phyloP scores from a whole-genome alignment of 2,329 filamentous ascomycete species.

The Trematosphaeria pertusa region DNA sequence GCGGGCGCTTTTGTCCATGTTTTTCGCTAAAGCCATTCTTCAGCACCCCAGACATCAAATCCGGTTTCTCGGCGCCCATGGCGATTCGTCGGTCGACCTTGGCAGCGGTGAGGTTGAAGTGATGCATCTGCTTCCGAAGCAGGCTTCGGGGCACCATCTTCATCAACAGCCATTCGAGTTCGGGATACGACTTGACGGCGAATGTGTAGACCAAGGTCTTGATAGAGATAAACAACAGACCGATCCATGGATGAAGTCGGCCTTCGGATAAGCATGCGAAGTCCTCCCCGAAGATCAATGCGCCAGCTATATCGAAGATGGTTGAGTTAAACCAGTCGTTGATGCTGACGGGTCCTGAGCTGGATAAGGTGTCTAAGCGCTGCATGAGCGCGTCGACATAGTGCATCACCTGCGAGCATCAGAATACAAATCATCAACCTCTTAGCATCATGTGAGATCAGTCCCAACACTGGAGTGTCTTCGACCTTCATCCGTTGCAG shows the following conservation, averaged over 20 bases:
- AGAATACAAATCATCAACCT: too few species aligned
- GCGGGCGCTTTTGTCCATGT: background rate
- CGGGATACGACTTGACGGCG: constrained; percentile 7
- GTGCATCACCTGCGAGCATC: too few species aligned
- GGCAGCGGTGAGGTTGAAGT: constrained; percentile 8
- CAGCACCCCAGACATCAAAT: constrained; percentile 12
- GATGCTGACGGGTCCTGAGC: background rate
- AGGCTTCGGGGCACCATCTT: constrained; percentile 6
- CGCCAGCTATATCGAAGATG: constrained; percentile 40
- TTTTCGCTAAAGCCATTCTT: constrained; percentile 9
- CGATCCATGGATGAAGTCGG: constrained; percentile 43
- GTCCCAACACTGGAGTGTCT: too few species aligned
- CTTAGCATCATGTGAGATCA: too few species aligned
- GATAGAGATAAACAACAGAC: constrained; percentile 5
- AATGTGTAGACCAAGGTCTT: constrained; percentile 1
- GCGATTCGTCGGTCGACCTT: constrained; percentile 14
- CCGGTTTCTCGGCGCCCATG: constrained; percentile 4
- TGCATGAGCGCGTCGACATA: constrained; percentile 43
- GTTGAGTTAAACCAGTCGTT: constrained; percentile 17
- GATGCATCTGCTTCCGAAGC: constrained; percentile 9
- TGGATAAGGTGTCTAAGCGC: constrained; percentile 5
- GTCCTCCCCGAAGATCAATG: constrained; percentile 59
- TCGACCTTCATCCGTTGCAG: too few species aligned
- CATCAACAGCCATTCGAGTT: constrained; percentile 6
- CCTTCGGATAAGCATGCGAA: constrained; percentile 42